phyloP scores from a whole-genome alignment of 345 rosid genomes.

The Camelina sativa region DNA sequence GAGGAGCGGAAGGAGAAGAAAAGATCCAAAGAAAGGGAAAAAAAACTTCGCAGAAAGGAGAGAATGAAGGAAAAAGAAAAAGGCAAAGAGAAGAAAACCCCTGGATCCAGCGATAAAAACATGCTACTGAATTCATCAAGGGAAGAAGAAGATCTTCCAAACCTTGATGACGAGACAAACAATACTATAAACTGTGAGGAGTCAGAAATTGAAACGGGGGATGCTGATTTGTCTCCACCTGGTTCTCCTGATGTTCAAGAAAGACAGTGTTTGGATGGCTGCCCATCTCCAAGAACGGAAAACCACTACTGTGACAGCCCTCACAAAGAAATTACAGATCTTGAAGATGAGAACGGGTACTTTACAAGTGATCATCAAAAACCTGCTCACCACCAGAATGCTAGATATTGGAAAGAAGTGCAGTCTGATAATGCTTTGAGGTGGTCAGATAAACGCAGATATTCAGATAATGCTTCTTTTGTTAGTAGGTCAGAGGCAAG shows the following conservation, averaged over 20 bases:
- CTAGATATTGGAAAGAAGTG: conserved; percentile 63
- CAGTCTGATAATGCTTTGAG: conserved; percentile 59
- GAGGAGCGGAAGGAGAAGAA: conserved; percentile 88
- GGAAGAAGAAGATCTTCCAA: conserved; percentile 45
- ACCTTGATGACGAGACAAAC: conserved; percentile 51
- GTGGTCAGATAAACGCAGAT: conserved; percentile 67
- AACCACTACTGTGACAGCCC: conserved; percentile 50
- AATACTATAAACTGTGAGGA: conserved; percentile 48
- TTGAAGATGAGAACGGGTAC: conserved; percentile 59
- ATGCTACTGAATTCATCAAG: conserved; percentile 32
- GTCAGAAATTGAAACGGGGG: conserved; percentile 51
- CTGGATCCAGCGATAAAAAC: conserved; percentile 35
- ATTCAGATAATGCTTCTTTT: conserved; percentile 54
- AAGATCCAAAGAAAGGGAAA: conserved; percentile 89
- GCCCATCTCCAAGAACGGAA: conserved; percentile 45
- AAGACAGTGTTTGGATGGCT: conserved; percentile 46
- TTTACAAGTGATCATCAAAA: conserved; percentile 59
- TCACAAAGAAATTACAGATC: conserved; percentile 39
- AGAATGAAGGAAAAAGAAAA: conserved; percentile 90
- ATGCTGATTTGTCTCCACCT: conserved; percentile 54
- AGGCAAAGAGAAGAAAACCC: conserved; percentile 55
- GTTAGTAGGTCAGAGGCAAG: conserved; percentile 63
- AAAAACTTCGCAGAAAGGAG: conserved; percentile 93
- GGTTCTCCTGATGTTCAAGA: conserved; percentile 60
- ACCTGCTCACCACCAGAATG: conserved; percentile 56